A percentile compares a stretch with the other conserved stretches of the same genome.
Conservation (phyloP, 2,329 filamentous ascomycete species). For the Diplodia seriata region DNA sequence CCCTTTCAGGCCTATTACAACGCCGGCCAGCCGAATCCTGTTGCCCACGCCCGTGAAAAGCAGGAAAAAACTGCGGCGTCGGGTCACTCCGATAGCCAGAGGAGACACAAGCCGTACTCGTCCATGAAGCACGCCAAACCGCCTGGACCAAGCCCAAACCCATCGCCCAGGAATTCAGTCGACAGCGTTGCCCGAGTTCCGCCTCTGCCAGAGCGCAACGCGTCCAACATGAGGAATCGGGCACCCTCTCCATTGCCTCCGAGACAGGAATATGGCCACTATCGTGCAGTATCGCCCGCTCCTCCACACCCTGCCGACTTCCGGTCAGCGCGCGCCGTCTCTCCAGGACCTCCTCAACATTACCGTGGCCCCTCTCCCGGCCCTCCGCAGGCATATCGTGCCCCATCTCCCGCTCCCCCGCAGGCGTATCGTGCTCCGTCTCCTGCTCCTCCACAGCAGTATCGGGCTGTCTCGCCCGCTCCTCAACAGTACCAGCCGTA, state of each 20-base stretch:
- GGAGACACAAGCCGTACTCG: conserved; percentile 54
- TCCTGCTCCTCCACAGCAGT: conserved; percentile 36
- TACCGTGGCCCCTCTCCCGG: conserved; percentile 36
- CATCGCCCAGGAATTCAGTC: conserved; percentile 34
- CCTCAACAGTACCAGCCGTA: conserved; percentile 40
- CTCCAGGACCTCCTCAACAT: conserved; percentile 37
- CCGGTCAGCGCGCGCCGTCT: conserved; percentile 34
- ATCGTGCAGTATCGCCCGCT: conserved; percentile 43
- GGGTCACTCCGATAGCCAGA: conserved; percentile 45
- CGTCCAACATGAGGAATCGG: conserved; percentile 19
- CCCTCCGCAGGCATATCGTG: conserved; percentile 37
- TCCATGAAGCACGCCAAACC: conserved; percentile 57
- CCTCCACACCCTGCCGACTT: conserved; percentile 44
- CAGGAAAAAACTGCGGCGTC: conserved; percentile 39
- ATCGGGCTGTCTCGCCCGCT: conserved; percentile 36
- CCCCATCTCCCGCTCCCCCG: conserved; percentile 38
- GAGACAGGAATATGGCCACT: conserved; percentile 39
- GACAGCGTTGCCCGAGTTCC: conserved; percentile 23
- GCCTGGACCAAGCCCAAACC: conserved; percentile 41
- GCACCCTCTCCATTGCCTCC: conserved; percentile 36
- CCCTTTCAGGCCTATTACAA: conserved; percentile 69
- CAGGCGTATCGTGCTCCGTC: conserved; percentile 9
- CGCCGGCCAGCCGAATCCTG: conserved; percentile 51
- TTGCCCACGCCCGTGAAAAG: conserved; percentile 47
- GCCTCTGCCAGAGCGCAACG: conserved; percentile 20